Conservation (phyloP, 805 yeast species). For the Nakazawaea ishiwadae region DNA sequence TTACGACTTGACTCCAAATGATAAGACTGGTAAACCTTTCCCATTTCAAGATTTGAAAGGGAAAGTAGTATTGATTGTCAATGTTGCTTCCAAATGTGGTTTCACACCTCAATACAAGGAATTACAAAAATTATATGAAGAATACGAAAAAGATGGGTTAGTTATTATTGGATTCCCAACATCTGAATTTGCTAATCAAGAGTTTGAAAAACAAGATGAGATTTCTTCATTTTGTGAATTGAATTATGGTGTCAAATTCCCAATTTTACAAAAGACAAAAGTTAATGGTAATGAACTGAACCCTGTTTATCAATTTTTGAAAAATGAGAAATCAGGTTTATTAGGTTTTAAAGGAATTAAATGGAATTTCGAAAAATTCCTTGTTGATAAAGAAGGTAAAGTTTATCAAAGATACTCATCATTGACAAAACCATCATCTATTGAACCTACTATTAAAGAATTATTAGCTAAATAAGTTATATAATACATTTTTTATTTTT, state of each 20-base stretch:
- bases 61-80: conserved; percentile 77
- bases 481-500: neutral
- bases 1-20: conserved; percentile 64
- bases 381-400: conserved; percentile 48
- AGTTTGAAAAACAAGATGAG: conserved; percentile 65
- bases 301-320: conserved; percentile 76
- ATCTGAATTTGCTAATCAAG: conserved; percentile 82
- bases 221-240: conserved; percentile 67
- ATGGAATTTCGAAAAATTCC: conserved; percentile 61
- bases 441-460: conserved; percentile 10
- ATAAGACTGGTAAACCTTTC: conserved; percentile 53
- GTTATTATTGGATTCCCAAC: conserved; percentile 84
- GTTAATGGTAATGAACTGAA: conserved; percentile 84
- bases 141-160: conserved; percentile 60
- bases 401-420: conserved; percentile 56
- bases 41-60: conserved; percentile 63
- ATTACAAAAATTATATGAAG: conserved; percentile 61
- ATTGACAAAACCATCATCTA: conserved; percentile 53
- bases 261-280: conserved; percentile 78
- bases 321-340: conserved; percentile 50
- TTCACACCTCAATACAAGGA: conserved; percentile 75
- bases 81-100: conserved; percentile 84
- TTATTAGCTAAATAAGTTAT: conserved; percentile 6
- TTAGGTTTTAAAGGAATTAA: conserved; percentile 66
- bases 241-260: conserved; percentile 91